Evolutionary conservation across 2,329 filamentous ascomycete species (phyloP), one percentile per base, ranked within the genome.

Genomic region (Aspergillus spinulosporus): DNA sequence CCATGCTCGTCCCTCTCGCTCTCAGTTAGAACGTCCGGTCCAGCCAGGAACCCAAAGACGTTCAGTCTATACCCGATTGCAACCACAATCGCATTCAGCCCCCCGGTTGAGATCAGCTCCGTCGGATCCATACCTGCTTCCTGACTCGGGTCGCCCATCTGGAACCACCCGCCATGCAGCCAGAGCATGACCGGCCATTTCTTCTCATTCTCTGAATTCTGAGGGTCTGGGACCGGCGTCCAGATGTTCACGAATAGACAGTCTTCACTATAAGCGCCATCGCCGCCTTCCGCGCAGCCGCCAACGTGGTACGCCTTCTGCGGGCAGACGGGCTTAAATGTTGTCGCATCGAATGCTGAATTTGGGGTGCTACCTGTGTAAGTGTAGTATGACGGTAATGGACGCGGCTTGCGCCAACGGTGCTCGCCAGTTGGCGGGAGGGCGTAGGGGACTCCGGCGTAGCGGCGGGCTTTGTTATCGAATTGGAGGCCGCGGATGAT

Each of bases 241-340:
- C 77, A 82, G 57, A 82, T 73, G 52, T 82, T 82, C 44, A 78
- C 68, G 40, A 75, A 75, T 42, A 82, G 66, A 45, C 80, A 82
- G 63, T 82, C 80, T 57, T 82, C 80, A 12, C 70, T 70, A 54
- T 74, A 75, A 4, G 52, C 52, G 3, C 39, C 39, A 12, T 21
- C n/a, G n/a, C 39, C 39, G 6, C 15, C 39, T 42, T 21, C 39
- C 4, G n/a, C n/a, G n/a, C 15, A 8, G 6, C 39, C 14, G n/a
- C 64, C 3, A 62, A 52, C 3, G 64, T 55, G 1, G 42, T 28
- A 12, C 59, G 53, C n/a, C 62, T 61, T 42, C 9, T 42, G 77
- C 3, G 74, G 74, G 53, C 76, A 79, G 1, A 78, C 66, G 0
- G 71, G 61, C 1, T 67, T 66, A 57, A 74, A 77, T 3, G 58